A percentile compares a stretch with the other conserved stretches of the same genome.
Conservation (phyloP, 78 protist species). For the Salpingoeca rosetta region DNA sequence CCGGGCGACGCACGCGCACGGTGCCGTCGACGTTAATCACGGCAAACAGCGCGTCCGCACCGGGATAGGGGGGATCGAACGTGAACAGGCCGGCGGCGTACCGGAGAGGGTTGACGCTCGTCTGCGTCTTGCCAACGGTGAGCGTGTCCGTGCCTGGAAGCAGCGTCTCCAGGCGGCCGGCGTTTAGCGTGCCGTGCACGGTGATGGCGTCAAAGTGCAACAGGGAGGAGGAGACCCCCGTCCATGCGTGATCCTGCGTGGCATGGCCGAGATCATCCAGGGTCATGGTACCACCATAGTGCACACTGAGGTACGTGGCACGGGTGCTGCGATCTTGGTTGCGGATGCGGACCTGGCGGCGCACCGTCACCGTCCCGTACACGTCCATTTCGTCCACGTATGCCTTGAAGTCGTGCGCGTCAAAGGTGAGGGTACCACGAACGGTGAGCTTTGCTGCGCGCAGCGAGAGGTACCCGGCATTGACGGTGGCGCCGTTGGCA, state of each 20-base stretch:
- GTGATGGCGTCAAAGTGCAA: neutral
- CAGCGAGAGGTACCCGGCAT: too few relatives aligned
- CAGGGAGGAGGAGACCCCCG: neutral
- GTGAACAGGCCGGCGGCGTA: neutral
- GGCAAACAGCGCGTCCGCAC: neutral
- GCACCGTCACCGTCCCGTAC: too few relatives aligned
- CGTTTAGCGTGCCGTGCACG: neutral
- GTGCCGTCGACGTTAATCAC: neutral
- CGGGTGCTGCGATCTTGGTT: too few relatives aligned
- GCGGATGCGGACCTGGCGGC: too few relatives aligned
- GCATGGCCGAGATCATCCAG: neutral
- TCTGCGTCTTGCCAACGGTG: too few relatives aligned
- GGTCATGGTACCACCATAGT: neutral
- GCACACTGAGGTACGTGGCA: too few relatives aligned
- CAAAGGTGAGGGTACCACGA: too few relatives aligned
- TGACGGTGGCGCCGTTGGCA: too few relatives aligned
- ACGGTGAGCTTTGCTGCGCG: too few relatives aligned
- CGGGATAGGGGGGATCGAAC: neutral
- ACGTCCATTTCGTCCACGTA: too few relatives aligned
- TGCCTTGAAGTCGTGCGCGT: too few relatives aligned
- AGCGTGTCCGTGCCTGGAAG: neutral
- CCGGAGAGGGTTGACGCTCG: too few relatives aligned
- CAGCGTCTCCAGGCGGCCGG: neutral
- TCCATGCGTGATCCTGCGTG: neutral
- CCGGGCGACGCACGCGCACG: neutral